These are phyloP conservation scores for Danielia oregonensis DNA, from an alignment of 805 yeast genomes.

Conservation along the genomic window DNA sequence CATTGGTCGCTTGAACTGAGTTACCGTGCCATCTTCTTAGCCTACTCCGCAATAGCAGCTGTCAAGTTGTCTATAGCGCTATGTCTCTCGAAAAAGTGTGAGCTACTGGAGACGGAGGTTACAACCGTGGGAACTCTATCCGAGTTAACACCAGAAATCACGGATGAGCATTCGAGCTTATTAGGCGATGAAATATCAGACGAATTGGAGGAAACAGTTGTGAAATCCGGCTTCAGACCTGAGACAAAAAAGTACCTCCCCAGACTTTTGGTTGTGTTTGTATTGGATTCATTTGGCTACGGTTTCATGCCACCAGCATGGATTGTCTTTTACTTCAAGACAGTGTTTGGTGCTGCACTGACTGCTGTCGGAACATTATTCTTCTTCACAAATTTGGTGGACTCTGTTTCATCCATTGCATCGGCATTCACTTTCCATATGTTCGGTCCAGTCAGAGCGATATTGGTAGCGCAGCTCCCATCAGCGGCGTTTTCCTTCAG, in stretches of 20 bases:
- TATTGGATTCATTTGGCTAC: constrained; percentile 82
- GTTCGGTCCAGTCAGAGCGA: constrained; percentile 78
- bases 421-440: constrained; percentile 65
- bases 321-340: constrained; percentile 78
- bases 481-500: constrained; percentile 61
- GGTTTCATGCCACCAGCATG: constrained; percentile 90
- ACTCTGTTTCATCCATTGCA: constrained; percentile 69
- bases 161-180: constrained; percentile 5
- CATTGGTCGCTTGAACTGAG: constrained; percentile 36
- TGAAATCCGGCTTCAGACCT: constrained; percentile 19
- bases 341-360: constrained; percentile 50
- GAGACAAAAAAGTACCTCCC: constrained; percentile 42
- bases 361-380: constrained; percentile 63
- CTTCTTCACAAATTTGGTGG: constrained; percentile 57
- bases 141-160: no score
- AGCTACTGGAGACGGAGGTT: constrained; percentile 24
- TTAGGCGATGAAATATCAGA: constrained; percentile 5
- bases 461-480: constrained; percentile 71
- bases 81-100: constrained; percentile 51
- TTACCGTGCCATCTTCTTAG: constrained; percentile 54
- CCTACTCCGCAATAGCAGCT: constrained; percentile 54
- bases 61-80: constrained; percentile 50
- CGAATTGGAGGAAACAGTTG: background rate
- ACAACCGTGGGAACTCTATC: background rate
- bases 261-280: constrained; percentile 57